A percentile compares a stretch with the other conserved stretches of the same genome.
Evolutionary conservation across 1,284 basidiomycete species (phyloP).

Genomic region (Chiua sp.): DNA sequence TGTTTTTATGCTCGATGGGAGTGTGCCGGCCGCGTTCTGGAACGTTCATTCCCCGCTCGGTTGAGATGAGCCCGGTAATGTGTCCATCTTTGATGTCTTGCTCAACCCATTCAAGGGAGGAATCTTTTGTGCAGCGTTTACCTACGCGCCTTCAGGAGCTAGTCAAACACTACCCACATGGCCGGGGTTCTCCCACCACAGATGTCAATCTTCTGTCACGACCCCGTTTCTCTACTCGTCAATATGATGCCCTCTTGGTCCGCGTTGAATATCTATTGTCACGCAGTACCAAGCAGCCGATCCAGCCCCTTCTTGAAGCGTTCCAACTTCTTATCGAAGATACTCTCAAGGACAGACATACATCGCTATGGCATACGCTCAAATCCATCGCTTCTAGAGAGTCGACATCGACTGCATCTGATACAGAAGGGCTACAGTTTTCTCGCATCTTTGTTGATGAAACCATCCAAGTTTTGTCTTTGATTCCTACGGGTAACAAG

Average conservation of each 20-base stretch:
- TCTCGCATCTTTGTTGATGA: conserved; percentile 67
- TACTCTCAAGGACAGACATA: conserved; percentile 40
- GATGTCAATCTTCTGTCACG: conserved; percentile 55
- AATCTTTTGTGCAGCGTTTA: conserved; percentile 57
- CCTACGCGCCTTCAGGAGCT: conserved; percentile 74
- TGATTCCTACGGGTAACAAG: conserved; percentile 20
- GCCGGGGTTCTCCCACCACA: conserved; percentile 40
- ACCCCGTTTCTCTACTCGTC: conserved; percentile 68
- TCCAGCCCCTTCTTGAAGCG: conserved; percentile 64
- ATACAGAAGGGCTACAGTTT: conserved; percentile 39
- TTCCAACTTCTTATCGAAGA: conserved; percentile 49
- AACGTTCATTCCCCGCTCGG: conserved; percentile 73
- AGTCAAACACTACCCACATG: conserved; percentile 69
- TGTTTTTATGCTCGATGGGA: conserved; percentile 78
- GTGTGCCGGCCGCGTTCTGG: conserved; percentile 66
- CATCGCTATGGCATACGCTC: conserved; percentile 58
- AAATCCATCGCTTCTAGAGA: conserved; percentile 44
- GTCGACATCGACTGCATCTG: conserved; percentile 2
- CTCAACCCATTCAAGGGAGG: conserved; percentile 52
- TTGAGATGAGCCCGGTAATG: conserved; percentile 56
- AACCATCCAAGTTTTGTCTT: conserved; percentile 54
- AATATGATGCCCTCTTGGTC: conserved; percentile 65
- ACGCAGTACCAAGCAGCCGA: conserved; percentile 43
- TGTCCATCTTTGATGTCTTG: not conserved
- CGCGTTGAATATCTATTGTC: conserved; percentile 60